These are phyloP conservation scores for Venturia oleaginea DNA, from an alignment of 2,329 filamentous ascomycete genomes.

Conservation along the genomic window DNA sequence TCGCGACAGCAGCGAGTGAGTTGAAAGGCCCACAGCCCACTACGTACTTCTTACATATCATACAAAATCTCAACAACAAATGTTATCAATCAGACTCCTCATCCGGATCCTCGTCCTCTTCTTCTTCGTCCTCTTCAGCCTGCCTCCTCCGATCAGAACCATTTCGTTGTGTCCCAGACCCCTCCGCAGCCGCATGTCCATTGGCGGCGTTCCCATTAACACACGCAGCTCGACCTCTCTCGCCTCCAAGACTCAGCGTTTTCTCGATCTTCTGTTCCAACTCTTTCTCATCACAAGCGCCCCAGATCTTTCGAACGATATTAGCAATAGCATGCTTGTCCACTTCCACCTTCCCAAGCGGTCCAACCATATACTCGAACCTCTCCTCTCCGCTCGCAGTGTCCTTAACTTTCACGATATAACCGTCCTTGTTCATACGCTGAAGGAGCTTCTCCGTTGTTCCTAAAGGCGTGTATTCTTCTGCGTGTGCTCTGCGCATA, in stretches of 20 bases:
- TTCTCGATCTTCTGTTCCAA: slow-evolving; percentile 24
- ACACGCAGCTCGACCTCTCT: slow-evolving; percentile 17
- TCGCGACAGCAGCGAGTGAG: not conserved
- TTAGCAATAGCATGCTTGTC: slow-evolving; percentile 65
- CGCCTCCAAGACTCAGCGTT: slow-evolving; percentile 20
- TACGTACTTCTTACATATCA: not conserved
- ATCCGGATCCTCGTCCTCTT: slow-evolving; percentile 9
- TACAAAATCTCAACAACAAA: not conserved
- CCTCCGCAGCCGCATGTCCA: not conserved
- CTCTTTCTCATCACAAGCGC: slow-evolving; percentile 15
- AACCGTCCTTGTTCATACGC: slow-evolving; percentile 71
- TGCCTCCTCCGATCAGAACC: not conserved
- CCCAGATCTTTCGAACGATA: slow-evolving; percentile 53
- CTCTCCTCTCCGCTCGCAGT: slow-evolving; percentile 61
- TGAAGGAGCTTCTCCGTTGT: slow-evolving; percentile 68
- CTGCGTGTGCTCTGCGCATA: slow-evolving; percentile 64
- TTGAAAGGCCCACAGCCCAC: not conserved
- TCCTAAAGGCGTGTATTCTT: slow-evolving; percentile 61
- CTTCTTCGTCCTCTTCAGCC: slow-evolving; percentile 18
- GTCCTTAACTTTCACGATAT: slow-evolving; percentile 67
- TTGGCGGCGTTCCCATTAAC: slow-evolving; percentile 11
- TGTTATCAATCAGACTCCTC: slow-evolving; percentile 1
- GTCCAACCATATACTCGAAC: slow-evolving; percentile 75
- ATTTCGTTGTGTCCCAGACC: not conserved
- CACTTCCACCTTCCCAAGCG: slow-evolving; percentile 77